Evolutionary conservation across 2,329 filamentous ascomycete genomes (phyloP), one percentile per base, ranked within the genome.

Genomic region (Paracamarosporium sp.): DNA sequence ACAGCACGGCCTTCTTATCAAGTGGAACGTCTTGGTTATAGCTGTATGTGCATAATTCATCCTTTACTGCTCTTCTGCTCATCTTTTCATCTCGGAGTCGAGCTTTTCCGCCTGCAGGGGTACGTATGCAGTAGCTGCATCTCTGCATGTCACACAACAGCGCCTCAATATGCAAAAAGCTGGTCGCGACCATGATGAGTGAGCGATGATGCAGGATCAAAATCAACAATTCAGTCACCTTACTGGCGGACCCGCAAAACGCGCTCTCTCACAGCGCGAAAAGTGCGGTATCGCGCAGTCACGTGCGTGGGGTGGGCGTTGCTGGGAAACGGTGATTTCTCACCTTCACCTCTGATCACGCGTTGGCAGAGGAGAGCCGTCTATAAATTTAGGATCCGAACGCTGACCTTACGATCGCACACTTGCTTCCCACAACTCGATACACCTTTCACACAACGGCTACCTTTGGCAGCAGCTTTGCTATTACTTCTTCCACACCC

Each of bases 331-430:
- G 28, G 36, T 25, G 55, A 53, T 31, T 15, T 38, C 40, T 56
- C 41, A 51, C 54, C 20, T 52, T 52, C 48, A 52, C 47, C 27
- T 36, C 17, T 6, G 25, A 9, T 25, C 27, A 12, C 20, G 17
- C 33, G 8, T 8, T 13, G 40, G 4, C 25, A 27, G 40, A 43
- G 40, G 40, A n/a, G 17, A 35, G 20, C 20, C 5, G 20, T 2
- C 22, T 55, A 56, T 56, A 57, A 53, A 52, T 28, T 57, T 31
- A 28, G 8, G 22, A 36, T 25, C 17, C 20, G 13, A 20, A 35
- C 41, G 24, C 17, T 41, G 22, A 12, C 17, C 20, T 7, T 20
- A 57, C 48, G 25, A 36, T 36, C 15, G 12, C 9, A 15, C 22
- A 25, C 55, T 57, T 30, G 12, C 25, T 9, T 33, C 20, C 43